A percentile compares a stretch with the other conserved stretches of the same genome.
Conservation (phyloP, 352 stramenopile genomes). For the Globisporangium paroecandrum region DNA sequence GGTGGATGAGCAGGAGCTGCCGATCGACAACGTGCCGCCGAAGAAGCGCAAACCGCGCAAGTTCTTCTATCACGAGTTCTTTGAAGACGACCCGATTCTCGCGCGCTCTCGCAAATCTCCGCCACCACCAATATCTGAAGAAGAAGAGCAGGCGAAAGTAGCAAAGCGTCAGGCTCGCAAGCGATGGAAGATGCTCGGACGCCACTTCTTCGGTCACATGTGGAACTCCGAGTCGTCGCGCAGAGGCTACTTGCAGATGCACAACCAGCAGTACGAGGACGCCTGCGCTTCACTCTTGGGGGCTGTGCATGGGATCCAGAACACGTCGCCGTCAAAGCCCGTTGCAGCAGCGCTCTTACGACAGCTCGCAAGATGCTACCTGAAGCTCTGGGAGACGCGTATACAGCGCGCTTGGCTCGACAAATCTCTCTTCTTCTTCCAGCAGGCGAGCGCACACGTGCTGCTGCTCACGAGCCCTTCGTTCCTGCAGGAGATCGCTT, state of each 20-base stretch:
- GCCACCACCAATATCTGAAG: not conserved
- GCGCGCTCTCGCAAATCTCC: not conserved
- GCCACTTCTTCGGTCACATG: conserved; percentile 35
- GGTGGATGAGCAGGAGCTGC: conserved; percentile 26
- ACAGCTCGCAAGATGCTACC: conserved; percentile 43
- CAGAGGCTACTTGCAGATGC: conserved; percentile 43
- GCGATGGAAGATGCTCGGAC: conserved; percentile 41
- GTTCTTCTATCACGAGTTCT: conserved; percentile 78
- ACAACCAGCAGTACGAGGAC: conserved; percentile 32
- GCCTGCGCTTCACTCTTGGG: conserved; percentile 28
- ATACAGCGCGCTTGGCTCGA: conserved; percentile 32
- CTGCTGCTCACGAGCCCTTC: conserved; percentile 42
- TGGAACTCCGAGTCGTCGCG: conserved; percentile 38
- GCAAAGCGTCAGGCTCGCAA: conserved; percentile 25
- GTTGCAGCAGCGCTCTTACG: conserved; percentile 29
- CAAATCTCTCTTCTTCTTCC: conserved; percentile 48
- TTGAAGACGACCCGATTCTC: conserved; percentile 56
- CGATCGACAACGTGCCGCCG: conserved; percentile 29
- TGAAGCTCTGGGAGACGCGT: conserved; percentile 30
- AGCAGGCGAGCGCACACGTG: conserved; percentile 41
- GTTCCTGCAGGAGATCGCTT: conserved; percentile 62
- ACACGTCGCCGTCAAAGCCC: conserved; percentile 12
- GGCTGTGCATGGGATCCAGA: conserved; percentile 26
- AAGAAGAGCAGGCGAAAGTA: conserved; percentile 20
- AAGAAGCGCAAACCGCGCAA: conserved; percentile 43